phyloP scores from a whole-genome alignment of 805 yeast species.

The Martiniozyma abietophila region DNA sequence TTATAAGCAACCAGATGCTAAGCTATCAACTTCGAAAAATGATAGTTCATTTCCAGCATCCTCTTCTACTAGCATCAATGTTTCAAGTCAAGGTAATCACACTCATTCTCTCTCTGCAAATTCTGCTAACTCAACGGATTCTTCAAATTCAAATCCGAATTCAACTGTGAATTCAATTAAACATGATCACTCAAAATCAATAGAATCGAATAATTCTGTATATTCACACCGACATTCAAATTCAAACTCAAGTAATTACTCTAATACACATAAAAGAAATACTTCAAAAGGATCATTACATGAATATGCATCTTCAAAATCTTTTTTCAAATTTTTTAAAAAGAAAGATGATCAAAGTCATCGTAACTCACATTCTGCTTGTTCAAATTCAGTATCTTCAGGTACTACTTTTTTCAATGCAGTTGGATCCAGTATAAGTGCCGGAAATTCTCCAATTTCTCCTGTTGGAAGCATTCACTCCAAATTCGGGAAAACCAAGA shows the following conservation, averaged over 20 bases:
- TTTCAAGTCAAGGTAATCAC: no score
- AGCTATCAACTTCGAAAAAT: no score
- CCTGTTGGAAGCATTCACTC: slow-evolving; percentile 3
- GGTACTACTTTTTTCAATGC: no score
- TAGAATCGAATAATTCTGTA: slow-evolving; percentile 1
- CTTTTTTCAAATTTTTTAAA: slow-evolving; percentile 25
- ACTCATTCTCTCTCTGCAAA: no score
- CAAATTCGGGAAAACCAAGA: slow-evolving; percentile 3
- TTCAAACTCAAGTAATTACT: slow-evolving; percentile 40
- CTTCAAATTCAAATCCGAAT: no score
- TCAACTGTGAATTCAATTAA: neutral
- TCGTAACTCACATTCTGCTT: no score
- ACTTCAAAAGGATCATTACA: slow-evolving; percentile 22
- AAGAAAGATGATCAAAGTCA: slow-evolving; percentile 10
- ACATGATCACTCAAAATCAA: neutral
- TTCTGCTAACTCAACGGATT: no score
- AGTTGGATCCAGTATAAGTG: neutral
- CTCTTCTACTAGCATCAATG: no score
- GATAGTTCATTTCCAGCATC: no score
- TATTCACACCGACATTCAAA: slow-evolving; percentile 1
- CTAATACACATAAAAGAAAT: slow-evolving; percentile 34
- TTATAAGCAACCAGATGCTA: no score
- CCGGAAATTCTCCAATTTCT: slow-evolving; percentile 3
- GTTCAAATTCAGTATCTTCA: no score
- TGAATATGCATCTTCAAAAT: slow-evolving; percentile 20